Evolutionary conservation across 2,329 filamentous ascomycete genomes (phyloP).

Genomic region (Fusarium sp.): DNA sequence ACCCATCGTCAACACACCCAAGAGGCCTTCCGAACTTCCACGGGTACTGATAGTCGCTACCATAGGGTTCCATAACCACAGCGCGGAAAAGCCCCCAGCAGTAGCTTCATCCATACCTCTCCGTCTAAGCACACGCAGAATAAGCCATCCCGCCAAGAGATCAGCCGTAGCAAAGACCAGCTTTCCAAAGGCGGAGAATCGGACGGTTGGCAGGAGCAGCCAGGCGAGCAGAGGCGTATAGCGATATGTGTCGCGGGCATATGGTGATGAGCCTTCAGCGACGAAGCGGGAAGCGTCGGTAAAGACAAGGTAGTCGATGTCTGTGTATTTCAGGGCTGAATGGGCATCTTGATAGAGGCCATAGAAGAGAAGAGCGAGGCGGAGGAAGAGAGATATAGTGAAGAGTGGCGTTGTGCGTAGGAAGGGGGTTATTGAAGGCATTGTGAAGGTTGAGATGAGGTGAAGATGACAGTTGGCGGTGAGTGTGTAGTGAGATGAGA

Average conservation of each 20-base stretch:
- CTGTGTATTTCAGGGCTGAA: constrained; percentile 95
- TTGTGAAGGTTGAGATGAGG: constrained; percentile 24
- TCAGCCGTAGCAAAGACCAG: constrained; percentile 85
- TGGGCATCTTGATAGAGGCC: constrained; percentile 92
- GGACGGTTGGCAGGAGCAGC: constrained; percentile 81
- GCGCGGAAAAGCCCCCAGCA: constrained; percentile 80
- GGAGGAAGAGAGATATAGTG: constrained; percentile 69
- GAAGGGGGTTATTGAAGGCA: constrained; percentile 42
- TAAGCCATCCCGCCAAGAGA: constrained; percentile 83
- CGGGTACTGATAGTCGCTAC: constrained; percentile 96
- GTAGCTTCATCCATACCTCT: constrained; percentile 58
- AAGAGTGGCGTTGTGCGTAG: constrained; percentile 61
- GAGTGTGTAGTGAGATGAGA: constrained; percentile 18
- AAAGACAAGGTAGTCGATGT: constrained; percentile 99
- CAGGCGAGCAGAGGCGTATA: constrained; percentile 96
- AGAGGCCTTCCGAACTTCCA: constrained; percentile 89
- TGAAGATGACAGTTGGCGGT: constrained; percentile 44
- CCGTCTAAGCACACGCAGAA: constrained; percentile 57
- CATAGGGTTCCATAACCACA: constrained; percentile 98
- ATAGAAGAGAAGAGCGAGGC: constrained; percentile 81
- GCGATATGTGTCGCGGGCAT: constrained; percentile 91
- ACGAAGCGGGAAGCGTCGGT: constrained; percentile 90
- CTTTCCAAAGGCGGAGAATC: constrained; percentile 87
- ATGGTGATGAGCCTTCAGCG: constrained; percentile 76
- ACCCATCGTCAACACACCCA: constrained; percentile 85